A percentile compares a stretch with the other conserved stretches of the same genome.
Conservation (phyloP, 2,329 filamentous ascomycete species). For the Camillea tinctor region DNA sequence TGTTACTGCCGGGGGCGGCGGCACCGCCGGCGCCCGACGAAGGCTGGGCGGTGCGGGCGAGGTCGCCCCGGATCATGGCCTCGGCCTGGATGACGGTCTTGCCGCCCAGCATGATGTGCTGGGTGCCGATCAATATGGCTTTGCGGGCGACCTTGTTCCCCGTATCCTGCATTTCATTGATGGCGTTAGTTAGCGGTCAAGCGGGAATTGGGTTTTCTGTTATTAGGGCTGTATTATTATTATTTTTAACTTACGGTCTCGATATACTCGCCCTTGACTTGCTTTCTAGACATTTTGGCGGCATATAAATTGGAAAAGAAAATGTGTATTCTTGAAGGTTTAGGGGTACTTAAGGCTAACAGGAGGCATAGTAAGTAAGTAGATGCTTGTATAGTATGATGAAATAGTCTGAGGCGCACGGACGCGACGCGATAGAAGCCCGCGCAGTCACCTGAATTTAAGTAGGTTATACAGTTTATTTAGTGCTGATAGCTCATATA, state of each 20-base stretch:
- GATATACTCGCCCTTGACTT: conserved; percentile 88
- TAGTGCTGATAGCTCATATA: neutral
- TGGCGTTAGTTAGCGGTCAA: conserved; percentile 9
- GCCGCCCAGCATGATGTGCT: conserved; percentile 96
- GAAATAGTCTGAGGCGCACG: neutral
- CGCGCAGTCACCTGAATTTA: neutral
- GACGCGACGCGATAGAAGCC: neutral
- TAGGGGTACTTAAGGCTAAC: no score
- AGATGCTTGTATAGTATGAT: neutral
- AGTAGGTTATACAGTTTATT: neutral
- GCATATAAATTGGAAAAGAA: neutral
- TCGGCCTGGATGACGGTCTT: conserved; percentile 95
- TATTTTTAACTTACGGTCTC: conserved; percentile 77
- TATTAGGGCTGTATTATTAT: no score
- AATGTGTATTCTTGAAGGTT: no score
- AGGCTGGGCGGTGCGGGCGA: conserved; percentile 59
- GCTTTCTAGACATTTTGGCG: conserved; percentile 68
- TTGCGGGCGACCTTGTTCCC: conserved; percentile 97
- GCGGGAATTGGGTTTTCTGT: neutral
- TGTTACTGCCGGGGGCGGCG: conserved; percentile 49
- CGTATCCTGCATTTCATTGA: conserved; percentile 71
- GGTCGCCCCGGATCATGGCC: conserved; percentile 89
- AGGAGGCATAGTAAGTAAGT: no score
- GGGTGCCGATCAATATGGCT: conserved; percentile 87
- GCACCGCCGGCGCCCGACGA: conserved; percentile 36